phyloP scores from a whole-genome alignment of 2,329 filamentous ascomycete genomes.

The Sclerotinia glacialis region DNA sequence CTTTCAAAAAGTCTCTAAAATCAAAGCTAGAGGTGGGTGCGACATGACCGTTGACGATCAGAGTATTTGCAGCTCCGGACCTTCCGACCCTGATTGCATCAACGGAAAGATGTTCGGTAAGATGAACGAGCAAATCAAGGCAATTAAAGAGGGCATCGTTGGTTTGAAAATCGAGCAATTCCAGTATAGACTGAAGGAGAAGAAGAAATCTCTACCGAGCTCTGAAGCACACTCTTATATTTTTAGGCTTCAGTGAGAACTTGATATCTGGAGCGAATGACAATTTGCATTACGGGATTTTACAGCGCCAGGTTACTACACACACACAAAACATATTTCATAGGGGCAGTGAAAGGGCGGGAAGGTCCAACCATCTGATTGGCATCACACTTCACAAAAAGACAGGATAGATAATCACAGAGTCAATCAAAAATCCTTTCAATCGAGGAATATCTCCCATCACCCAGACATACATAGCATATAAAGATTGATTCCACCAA shows the following conservation, averaged over 20 bases:
- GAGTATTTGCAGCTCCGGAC: no score
- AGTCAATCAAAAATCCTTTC: no score
- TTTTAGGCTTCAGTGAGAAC: neutral
- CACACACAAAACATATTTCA: no score
- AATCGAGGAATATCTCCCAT: no score
- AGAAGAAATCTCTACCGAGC: neutral
- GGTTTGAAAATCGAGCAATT: neutral
- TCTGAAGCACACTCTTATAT: neutral
- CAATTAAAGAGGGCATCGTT: neutral
- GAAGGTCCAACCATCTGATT: no score
- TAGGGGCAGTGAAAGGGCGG: no score
- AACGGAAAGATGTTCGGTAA: neutral
- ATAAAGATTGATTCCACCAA: no score
- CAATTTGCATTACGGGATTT: neutral
- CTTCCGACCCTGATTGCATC: neutral
- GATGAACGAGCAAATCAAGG: neutral
- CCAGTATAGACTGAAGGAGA: neutral
- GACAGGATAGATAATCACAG: no score
- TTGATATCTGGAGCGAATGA: neutral
- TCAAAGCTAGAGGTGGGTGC: neutral
- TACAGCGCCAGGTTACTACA: neutral
- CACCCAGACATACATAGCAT: no score
- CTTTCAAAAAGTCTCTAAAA: neutral
- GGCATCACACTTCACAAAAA: no score
- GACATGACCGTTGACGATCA: neutral